These are phyloP conservation scores for Scedosporium apiospermum DNA, from an alignment of 2,329 filamentous ascomycete genomes.

Conservation along the genomic window DNA sequence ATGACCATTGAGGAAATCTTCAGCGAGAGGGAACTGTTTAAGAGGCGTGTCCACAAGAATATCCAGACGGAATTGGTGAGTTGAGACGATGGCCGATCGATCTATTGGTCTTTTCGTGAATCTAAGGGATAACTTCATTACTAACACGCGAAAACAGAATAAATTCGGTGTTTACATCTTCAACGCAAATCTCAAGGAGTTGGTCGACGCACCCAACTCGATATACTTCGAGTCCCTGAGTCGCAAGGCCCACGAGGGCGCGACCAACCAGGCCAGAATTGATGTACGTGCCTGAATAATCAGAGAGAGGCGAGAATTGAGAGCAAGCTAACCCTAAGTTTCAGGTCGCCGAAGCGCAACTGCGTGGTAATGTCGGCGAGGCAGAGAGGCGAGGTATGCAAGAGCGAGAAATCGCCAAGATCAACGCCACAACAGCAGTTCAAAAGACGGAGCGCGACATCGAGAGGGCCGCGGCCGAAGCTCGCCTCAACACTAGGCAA, in stretches of 20 bases:
- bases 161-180: constrained; percentile 72
- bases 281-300: neutral
- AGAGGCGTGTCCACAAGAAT: constrained; percentile 63
- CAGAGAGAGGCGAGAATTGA: neutral
- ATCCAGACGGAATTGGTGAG: constrained; percentile 61
- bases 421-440: constrained; percentile 76
- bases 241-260: constrained; percentile 76
- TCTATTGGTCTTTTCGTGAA: neutral
- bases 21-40: constrained; percentile 66
- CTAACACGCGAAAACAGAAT: constrained; percentile 21
- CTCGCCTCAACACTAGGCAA: constrained; percentile 62
- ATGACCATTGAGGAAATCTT: constrained; percentile 96
- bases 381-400: constrained; percentile 69
- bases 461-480: constrained; percentile 71
- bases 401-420: constrained; percentile 80
- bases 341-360: constrained; percentile 55
- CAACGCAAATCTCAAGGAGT: constrained; percentile 71
- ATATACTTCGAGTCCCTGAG: constrained; percentile 76
- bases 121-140: neutral
- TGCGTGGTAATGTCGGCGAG: constrained; percentile 64
- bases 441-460: constrained; percentile 77
- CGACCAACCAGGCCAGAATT: constrained; percentile 61
- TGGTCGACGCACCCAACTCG: constrained; percentile 73
- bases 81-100: neutral
- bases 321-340: constrained; percentile 18